Evolutionary conservation across 169 alveolate species (phyloP).

Genomic region (Besnoitia besnoiti): DNA sequence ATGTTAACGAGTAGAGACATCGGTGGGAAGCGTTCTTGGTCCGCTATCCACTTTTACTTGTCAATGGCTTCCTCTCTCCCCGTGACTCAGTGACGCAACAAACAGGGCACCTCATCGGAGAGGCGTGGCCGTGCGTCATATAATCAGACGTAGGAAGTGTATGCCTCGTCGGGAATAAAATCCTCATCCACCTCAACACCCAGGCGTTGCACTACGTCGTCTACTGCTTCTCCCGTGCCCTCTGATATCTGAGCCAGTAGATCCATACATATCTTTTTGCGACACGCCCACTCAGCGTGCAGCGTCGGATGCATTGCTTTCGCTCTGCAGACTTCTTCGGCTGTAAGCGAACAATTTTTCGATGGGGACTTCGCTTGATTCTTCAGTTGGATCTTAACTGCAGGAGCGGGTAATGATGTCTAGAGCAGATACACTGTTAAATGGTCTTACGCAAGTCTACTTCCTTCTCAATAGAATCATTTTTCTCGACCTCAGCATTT

Average conservation of each 20-base stretch:
- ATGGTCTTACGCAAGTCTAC: not conserved
- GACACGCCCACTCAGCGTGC: slow-evolving; percentile 64
- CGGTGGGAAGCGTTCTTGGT: no score
- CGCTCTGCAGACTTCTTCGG: slow-evolving; percentile 44
- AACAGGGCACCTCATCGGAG: not conserved
- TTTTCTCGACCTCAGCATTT: not conserved
- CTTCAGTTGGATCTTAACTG: slow-evolving; percentile 23
- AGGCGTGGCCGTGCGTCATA: not conserved
- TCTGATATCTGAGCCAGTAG: slow-evolving; percentile 45
- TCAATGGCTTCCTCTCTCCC: no score
- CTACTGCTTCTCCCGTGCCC: slow-evolving; percentile 17
- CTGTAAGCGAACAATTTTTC: slow-evolving; percentile 36
- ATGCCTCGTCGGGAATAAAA: slow-evolving; percentile 62
- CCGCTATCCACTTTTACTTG: no score
- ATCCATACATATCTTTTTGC: slow-evolving; percentile 51
- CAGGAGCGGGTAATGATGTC: not conserved
- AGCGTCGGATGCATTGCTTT: slow-evolving; percentile 37
- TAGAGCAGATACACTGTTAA: not conserved
- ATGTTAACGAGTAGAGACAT: no score
- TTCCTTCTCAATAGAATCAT: not conserved
- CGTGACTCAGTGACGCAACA: not conserved
- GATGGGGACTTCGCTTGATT: not conserved
- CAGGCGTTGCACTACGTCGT: slow-evolving; percentile 40
- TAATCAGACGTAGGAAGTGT: not conserved
- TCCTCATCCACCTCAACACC: slow-evolving; percentile 66